phyloP scores from a whole-genome alignment of 768 basidiomycete species.

The Auriscalpium microsporum region DNA sequence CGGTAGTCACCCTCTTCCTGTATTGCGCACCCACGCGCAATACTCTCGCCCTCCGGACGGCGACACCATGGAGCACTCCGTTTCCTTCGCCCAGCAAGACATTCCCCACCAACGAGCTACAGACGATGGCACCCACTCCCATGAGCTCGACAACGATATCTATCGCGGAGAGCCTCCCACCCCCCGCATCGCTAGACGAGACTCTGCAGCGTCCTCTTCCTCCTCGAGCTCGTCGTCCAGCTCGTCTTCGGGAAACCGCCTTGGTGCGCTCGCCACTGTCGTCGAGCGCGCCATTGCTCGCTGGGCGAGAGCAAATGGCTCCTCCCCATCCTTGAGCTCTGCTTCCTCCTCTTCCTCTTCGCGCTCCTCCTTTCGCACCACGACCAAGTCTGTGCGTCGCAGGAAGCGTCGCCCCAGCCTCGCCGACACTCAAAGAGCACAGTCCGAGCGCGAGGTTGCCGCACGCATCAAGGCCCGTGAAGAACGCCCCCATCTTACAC shows the following conservation, averaged over 20 bases:
- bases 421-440: constrained; percentile 38
- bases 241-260: constrained; percentile 18
- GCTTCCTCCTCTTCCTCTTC: constrained; percentile 34
- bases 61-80: constrained; percentile 6
- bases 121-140: background rate
- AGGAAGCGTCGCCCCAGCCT: constrained; percentile 40
- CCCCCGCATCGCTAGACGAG: constrained; percentile 21
- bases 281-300: constrained; percentile 64
- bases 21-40: background rate
- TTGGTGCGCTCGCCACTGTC: constrained; percentile 38
- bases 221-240: constrained; percentile 31
- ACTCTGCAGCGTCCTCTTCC: constrained; percentile 25
- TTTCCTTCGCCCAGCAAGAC: constrained; percentile 2
- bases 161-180: constrained; percentile 45
- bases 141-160: constrained; percentile 40
- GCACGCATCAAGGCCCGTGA: constrained; percentile 59
- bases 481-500: constrained; percentile 47
- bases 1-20: background rate
- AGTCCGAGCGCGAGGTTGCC: constrained; percentile 51
- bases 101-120: background rate
- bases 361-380: constrained; percentile 30
- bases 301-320: constrained; percentile 53
- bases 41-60: background rate
- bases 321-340: constrained; percentile 33
- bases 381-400: constrained; percentile 28